A percentile compares a stretch with the other conserved stretches of the same genome.
These are phyloP conservation scores for Nakaseomyces nivariensis DNA, from an alignment of 1,139 yeast genomes.

Conservation along the genomic window DNA sequence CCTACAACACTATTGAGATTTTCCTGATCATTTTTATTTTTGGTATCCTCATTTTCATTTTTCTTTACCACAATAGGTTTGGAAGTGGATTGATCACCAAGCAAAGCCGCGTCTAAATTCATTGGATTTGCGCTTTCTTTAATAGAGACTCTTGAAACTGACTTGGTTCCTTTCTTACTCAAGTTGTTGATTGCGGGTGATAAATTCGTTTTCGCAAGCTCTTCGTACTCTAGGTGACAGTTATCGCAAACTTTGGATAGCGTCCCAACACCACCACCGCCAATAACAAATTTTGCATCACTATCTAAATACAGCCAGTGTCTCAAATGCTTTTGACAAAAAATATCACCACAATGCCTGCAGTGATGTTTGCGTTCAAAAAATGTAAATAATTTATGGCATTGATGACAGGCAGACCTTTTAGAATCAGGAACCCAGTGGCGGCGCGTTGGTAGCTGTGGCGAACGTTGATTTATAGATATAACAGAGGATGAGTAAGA, in stretches of 20 bases:
- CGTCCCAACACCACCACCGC: constrained; percentile 53
- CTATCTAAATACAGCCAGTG: constrained; percentile 48
- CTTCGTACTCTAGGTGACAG: constrained; percentile 65
- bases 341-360: constrained; percentile 85
- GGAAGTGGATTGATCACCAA: constrained; percentile 1
- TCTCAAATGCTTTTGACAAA: constrained; percentile 57
- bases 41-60: not conserved
- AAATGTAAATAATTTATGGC: constrained; percentile 56
- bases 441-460: constrained; percentile 42
- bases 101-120: constrained; percentile 1
- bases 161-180: not conserved
- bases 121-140: constrained; percentile 3
- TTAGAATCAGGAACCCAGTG: constrained; percentile 77
- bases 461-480: constrained; percentile 5
- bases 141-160: not conserved
- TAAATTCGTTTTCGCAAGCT: constrained; percentile 31
- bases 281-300: constrained; percentile 59
- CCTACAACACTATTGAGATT: constrained; percentile 33
- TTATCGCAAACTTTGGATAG: constrained; percentile 69
- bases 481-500: constrained; percentile 1
- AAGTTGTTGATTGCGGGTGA: constrained; percentile 13
- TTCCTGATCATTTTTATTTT: constrained; percentile 6
- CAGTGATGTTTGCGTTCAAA: constrained; percentile 91
- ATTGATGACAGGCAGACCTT: constrained; percentile 58
- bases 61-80: not conserved